Percentiles rank a stretch among this genome's conserved stretches.
These are phyloP conservation scores for Forsythia viridissima DNA, from an alignment of 257 asterid genomes.

Conservation along the genomic window DNA sequence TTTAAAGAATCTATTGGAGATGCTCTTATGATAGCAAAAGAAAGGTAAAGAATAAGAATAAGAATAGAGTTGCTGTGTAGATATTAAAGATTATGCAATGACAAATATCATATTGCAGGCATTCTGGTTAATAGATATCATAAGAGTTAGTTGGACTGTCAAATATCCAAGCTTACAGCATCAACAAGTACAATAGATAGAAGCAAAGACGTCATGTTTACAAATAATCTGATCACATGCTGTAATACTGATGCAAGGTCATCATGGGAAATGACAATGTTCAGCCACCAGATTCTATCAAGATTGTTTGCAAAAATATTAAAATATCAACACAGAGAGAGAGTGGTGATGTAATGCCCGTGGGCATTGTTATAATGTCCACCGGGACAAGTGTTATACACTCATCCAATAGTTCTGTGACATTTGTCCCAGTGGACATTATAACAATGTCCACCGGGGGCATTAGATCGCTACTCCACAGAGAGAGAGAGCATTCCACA, in stretches of 20 bases:
- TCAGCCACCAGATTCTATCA: conserved; percentile 1
- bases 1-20: too few species aligned
- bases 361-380: too few species aligned
- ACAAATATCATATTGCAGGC: not conserved
- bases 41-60: not conserved
- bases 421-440: too few species aligned
- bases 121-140: not conserved
- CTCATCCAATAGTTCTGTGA: too few species aligned
- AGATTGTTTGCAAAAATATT: not conserved
- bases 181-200: not conserved
- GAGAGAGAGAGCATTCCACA: not conserved
- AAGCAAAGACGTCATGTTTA: not conserved
- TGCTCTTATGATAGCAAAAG: not conserved
- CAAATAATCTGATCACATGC: not conserved
- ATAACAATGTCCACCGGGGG: too few species aligned
- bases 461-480: too few species aligned
- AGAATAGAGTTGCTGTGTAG: not conserved
- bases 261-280: not conserved
- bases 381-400: too few species aligned
- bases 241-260: not conserved
- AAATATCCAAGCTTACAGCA: not conserved
- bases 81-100: not conserved
- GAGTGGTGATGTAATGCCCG: too few species aligned
- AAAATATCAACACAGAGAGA: not conserved
- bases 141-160: not conserved